Base-by-base conservation (phyloP, 116 monocot species). In the Posidonia oceanica region DNA sequence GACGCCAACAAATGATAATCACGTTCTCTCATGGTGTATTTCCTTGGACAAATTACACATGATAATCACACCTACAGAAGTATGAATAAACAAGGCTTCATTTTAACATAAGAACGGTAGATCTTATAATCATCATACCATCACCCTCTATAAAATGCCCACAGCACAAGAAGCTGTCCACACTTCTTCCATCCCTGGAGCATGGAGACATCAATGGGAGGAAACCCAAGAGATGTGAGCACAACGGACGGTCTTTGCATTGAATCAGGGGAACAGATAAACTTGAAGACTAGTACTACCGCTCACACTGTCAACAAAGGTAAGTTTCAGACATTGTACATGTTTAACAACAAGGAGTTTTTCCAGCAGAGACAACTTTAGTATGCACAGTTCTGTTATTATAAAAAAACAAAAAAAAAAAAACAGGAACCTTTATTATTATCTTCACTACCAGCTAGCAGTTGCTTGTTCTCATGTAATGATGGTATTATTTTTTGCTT, bases 261-360 rank as follows among this genome's bases (percentile, higher is more conserved):
- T 13, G 67, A 67, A 52, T 20, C 51, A 67, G 44, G 4, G 4
- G 10, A 51, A 67, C 3, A 42, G 18, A 52, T 21, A 22, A 52
- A 67, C 21, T 3, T 51, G 52, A 69, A 57, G 8, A 56, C 56
- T 23, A 39, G 5, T 55, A 2, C 36, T 15, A 48, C 69, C 38
- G 57, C 69, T 38, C 69, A 69, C 39, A 40, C 69, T 37, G 55
- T 69, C 16, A 53, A 57, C 37, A 69, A 69, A 20, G 69, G 69
- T 69, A 7, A 57, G 69, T 29, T 29, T 29, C 29, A 29, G 29
- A 1, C 29, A 29, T 29, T 29, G 29, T 29, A 29, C 29, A 29
- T 29, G 29, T 29, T 29, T 29, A 29, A 29, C 29, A 29, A 1
- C 29, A 29, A 29, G 29, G 29, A 29, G 29, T 29, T 69, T 23